These are phyloP conservation scores for Perkinsus marinus DNA, from an alignment of 169 alveolate genomes.

Conservation along the genomic window DNA sequence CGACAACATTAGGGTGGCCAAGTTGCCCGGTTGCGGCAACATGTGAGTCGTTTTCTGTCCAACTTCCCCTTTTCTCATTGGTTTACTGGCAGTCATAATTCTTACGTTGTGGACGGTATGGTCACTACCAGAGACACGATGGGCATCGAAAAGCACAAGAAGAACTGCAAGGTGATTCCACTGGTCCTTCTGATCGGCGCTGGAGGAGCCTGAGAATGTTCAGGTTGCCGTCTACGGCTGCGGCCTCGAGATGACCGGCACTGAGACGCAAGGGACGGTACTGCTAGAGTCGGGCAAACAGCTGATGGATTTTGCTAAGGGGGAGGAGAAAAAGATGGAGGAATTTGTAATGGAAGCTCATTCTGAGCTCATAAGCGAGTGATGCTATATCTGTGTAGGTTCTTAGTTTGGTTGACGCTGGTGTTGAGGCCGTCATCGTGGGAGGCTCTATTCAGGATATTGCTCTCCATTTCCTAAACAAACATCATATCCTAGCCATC, in stretches of 20 bases:
- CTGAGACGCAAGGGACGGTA: constrained; percentile 98
- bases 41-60: background rate
- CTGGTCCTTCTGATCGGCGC: background rate
- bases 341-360: background rate
- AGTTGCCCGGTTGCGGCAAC: constrained; percentile 84
- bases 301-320: constrained; percentile 48
- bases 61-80: background rate
- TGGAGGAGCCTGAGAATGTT: background rate
- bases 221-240: constrained; percentile 67
- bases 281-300: constrained; percentile 92
- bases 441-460: constrained; percentile 89
- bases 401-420: constrained; percentile 41
- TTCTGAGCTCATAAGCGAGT: background rate
- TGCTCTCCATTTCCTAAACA: constrained; percentile 91
- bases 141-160: constrained; percentile 77
- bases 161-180: constrained; percentile 80
- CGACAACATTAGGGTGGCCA: constrained; percentile 92
- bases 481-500: constrained; percentile 79
- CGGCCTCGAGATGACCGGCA: constrained; percentile 80
- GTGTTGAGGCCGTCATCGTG: constrained; percentile 75
- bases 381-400: background rate
- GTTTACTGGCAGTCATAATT: constrained; percentile 41
- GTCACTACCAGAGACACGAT: constrained; percentile 70
- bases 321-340: constrained; percentile 39
- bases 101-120: constrained; percentile 79